These are phyloP conservation scores for Sphagnum fallax DNA, from an alignment of 228 moss, liverwort and hornwort species.

Conservation along the genomic window DNA sequence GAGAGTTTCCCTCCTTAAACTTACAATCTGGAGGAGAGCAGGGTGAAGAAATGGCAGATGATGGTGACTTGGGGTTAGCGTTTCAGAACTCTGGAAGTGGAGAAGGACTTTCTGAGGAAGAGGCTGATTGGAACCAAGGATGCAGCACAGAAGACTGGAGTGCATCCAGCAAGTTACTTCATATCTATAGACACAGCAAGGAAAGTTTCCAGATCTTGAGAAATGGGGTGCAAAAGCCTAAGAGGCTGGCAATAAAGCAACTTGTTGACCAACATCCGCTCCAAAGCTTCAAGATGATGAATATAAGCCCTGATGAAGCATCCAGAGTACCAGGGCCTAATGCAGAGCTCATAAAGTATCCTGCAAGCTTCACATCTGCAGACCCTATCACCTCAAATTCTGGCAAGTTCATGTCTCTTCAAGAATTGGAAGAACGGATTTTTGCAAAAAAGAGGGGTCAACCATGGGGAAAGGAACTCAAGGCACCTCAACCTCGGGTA, in stretches of 20 bases:
- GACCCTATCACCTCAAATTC: conserved; percentile 17
- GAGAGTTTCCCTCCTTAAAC: background rate
- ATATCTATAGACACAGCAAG: background rate
- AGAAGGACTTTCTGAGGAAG: background rate
- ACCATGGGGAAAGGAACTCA: background rate
- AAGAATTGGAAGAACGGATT: conserved; percentile 17
- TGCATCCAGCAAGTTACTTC: background rate
- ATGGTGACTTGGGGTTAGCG: background rate
- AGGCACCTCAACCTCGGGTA: background rate
- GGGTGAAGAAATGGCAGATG: background rate
- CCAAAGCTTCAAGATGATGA: too few relatives aligned
- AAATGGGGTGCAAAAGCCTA: conserved; percentile 38
- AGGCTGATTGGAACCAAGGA: background rate
- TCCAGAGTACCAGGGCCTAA: too few relatives aligned
- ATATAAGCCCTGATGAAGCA: background rate
- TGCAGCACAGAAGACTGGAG: background rate
- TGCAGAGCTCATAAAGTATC: too few relatives aligned
- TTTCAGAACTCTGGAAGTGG: background rate
- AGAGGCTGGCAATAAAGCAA: conserved; percentile 39
- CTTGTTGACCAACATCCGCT: conserved; percentile 16
- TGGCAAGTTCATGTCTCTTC: conserved; percentile 33
- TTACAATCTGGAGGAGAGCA: background rate
- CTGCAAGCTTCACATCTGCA: background rate
- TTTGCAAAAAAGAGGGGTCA: conserved; percentile 5
- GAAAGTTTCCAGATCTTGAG: conserved; percentile 3